A percentile compares a stretch with the other conserved stretches of the same genome.
phyloP scores from a whole-genome alignment of 1,139 yeast species.

The Kodamaea alishanica region DNA sequence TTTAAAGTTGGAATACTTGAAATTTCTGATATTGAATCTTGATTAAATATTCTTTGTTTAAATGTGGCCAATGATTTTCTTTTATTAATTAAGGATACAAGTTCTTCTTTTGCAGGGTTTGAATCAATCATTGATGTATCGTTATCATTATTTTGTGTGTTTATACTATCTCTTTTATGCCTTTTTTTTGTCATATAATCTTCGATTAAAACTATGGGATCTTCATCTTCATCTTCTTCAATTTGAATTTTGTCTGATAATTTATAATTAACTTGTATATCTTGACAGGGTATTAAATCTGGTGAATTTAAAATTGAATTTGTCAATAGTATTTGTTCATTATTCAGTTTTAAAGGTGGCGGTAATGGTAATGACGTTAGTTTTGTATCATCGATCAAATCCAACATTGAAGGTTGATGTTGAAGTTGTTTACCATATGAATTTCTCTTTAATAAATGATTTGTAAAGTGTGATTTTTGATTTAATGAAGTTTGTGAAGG shows the following conservation, averaged over 20 bases:
- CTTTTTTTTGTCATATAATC: conserved; percentile 35
- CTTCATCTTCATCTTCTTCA: conserved; percentile 32
- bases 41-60: conserved; percentile 24
- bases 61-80: conserved; percentile 40
- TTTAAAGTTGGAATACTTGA: conserved; percentile 10
- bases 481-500: conserved; percentile 1
- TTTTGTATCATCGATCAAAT: conserved; percentile 56
- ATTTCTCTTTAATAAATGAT: no score
- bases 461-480: neutral
- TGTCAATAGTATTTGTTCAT: conserved; percentile 5
- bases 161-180: neutral
- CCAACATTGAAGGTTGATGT: conserved; percentile 49
- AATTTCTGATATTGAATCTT: conserved; percentile 13
- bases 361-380: conserved; percentile 67
- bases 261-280: conserved; percentile 1
- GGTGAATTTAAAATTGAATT: neutral
- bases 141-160: neutral
- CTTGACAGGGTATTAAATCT: neutral
- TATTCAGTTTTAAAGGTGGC: conserved; percentile 42
- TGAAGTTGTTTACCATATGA: conserved; percentile 1
- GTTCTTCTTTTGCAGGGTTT: neutral
- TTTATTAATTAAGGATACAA: conserved; percentile 16
- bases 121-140: neutral
- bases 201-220: conserved; percentile 51
- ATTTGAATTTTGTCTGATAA: conserved; percentile 6